These are phyloP conservation scores for Ettlia oleoabundans DNA, from an alignment of 139 green algal genomes.

Conservation along the genomic window DNA sequence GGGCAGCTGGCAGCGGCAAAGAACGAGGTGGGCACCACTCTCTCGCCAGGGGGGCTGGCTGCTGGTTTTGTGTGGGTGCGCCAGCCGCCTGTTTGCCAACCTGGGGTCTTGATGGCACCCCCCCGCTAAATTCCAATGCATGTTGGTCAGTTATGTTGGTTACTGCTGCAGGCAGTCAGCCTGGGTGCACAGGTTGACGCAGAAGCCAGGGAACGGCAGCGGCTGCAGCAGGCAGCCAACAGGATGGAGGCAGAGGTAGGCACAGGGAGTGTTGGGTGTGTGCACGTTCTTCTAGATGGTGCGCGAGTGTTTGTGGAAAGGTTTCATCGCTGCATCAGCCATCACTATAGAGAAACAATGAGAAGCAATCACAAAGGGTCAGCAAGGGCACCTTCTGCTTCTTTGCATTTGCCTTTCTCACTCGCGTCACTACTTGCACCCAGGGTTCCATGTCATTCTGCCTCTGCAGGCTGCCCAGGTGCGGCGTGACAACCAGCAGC, in stretches of 20 bases:
- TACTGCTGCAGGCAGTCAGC: background rate
- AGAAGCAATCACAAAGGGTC: too few relatives aligned
- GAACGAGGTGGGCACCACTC: background rate
- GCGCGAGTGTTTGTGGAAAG: too few relatives aligned
- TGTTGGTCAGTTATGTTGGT: background rate
- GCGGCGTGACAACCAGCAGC: too few relatives aligned
- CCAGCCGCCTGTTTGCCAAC: background rate
- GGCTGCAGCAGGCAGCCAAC: background rate
- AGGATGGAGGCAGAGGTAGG: background rate
- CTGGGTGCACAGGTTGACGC: background rate
- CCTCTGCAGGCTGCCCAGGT: too few relatives aligned
- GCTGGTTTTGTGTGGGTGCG: background rate
- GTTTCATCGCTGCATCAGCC: too few relatives aligned
- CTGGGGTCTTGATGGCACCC: background rate
- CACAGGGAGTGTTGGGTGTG: background rate
- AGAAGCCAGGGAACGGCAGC: background rate
- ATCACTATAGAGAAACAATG: too few relatives aligned
- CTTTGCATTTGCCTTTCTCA: too few relatives aligned
- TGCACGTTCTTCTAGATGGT: too few relatives aligned
- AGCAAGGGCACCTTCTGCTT: too few relatives aligned
- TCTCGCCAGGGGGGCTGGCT: background rate
- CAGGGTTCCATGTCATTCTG: too few relatives aligned
- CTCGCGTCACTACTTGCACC: too few relatives aligned
- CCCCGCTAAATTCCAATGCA: background rate
- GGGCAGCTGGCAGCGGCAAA: constrained; percentile 1